Evolutionary conservation across 192 early-diverging fungal species (phyloP).

Genomic region (Mortierella antarctica): DNA sequence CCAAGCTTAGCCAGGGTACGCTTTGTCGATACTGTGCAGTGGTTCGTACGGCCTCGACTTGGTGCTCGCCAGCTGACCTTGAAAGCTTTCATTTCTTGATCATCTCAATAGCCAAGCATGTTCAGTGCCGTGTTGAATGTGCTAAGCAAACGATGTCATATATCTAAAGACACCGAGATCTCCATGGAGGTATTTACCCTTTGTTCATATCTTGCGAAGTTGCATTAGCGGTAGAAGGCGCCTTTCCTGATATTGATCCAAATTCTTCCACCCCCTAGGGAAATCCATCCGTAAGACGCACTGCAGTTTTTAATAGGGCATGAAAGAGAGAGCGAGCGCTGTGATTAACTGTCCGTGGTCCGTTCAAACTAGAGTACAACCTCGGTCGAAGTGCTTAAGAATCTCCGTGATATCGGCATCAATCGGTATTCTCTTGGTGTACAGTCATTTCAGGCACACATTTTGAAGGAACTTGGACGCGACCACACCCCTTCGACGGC

Average conservation of each 20-base stretch:
- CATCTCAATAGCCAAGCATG: conserved; percentile 47
- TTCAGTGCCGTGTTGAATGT: conserved; percentile 50
- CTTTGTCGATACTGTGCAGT: neutral
- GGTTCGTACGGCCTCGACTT: neutral
- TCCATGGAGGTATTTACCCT: conserved; percentile 61
- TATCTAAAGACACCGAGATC: conserved; percentile 56
- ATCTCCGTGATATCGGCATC: conserved; percentile 58
- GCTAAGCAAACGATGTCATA: conserved; percentile 31
- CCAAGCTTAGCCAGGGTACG: conserved; percentile 56
- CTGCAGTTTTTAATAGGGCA: neutral
- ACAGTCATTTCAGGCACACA: conserved; percentile 58
- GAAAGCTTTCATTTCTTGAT: neutral
- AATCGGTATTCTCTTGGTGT: conserved; percentile 66
- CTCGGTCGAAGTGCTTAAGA: conserved; percentile 30
- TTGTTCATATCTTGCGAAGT: neutral
- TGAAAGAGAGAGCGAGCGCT: neutral
- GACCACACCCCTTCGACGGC: conserved; percentile 59
- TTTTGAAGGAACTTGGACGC: conserved; percentile 54
- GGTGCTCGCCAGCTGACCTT: neutral
- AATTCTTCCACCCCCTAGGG: conserved; percentile 37
- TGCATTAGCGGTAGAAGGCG: neutral
- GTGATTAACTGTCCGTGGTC: neutral
- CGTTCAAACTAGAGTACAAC: conserved; percentile 35
- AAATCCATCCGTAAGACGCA: conserved; percentile 60
- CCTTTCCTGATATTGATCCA: neutral